Base-by-base conservation (phyloP, 1,284 basidiomycete genomes). In the Trichosporon sp. region DNA sequence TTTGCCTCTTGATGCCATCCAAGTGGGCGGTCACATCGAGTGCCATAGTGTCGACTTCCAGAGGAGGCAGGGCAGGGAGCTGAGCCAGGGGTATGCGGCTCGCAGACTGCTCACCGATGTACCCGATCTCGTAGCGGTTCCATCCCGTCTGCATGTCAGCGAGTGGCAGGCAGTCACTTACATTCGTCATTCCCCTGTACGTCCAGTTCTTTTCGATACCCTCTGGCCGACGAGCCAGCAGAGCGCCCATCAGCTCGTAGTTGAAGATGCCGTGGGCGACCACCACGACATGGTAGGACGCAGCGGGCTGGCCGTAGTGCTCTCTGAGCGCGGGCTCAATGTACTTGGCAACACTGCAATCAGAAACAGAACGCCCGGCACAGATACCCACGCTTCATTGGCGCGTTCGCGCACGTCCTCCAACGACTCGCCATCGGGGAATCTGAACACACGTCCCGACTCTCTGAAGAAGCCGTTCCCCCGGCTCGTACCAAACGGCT, bases 1-100 rank as follows among this genome's bases (percentile, higher is more conserved):
- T 87, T 78, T 93, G 92, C 6, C 91, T 87, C 72, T 86, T 87
- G 3, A 85, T 64, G 0, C 81, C 81, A 0, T 82, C 79, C 8
- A 85, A 73, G 68, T 85, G 85, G 7, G 74, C 77, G 4, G 77
- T 81, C 23, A 84, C 79, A 63, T 84, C 81, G 23, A 79, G 76
- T 15, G 73, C 70, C 8, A 81, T 29, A 23, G 84, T 78, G 8
- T 76, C 69, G 51, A 82, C 75, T 0, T 65, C 68, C 21, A 85
- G 66, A 2, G 69, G 70, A 8, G 79, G 78, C 7, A 74, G 62
- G 0, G 60, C 38, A 9, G 64, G 44, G 11, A 66, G 27, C 23
- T 25, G n/a, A 0, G 64, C 56, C 8, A 62, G 12, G 72, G 56
- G 29, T 4, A 32, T 60, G 11, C 56, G 56, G 18, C 32, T n/a